Conservation (phyloP, 805 yeast genomes). For the Yarrowia sp. region DNA sequence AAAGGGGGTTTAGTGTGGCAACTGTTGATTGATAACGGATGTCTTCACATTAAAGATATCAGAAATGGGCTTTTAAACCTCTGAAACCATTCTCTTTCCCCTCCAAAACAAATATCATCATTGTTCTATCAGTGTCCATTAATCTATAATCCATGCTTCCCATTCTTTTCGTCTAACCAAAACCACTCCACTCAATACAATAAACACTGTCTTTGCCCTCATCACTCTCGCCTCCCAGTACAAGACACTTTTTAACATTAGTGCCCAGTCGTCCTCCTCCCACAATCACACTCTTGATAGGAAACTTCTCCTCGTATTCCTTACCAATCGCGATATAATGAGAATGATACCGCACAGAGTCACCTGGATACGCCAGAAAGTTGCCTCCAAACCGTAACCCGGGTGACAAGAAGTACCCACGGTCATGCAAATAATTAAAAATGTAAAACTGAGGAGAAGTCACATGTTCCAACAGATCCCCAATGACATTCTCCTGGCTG, state of each 20-base stretch:
- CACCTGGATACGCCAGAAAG: conserved; percentile 91
- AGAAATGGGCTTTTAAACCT: too few relatives aligned
- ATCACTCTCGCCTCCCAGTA: conserved; percentile 43
- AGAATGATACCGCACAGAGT: conserved; percentile 85
- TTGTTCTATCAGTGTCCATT: too few relatives aligned
- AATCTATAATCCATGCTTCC: not conserved
- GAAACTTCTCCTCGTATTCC: conserved; percentile 51
- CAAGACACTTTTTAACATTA: conserved; percentile 83
- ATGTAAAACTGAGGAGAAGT: conserved; percentile 36
- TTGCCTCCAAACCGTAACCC: conserved; percentile 91
- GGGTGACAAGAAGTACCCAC: conserved; percentile 63
- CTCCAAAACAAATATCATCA: too few relatives aligned
- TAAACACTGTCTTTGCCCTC: conserved; percentile 44
- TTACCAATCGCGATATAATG: conserved; percentile 67
- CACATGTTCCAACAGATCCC: not conserved
- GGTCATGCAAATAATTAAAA: conserved; percentile 45
- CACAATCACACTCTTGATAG: conserved; percentile 54
- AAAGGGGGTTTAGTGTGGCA: too few relatives aligned
- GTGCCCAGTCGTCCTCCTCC: conserved; percentile 92
- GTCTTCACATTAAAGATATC: too few relatives aligned
- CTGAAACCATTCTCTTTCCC: too few relatives aligned
- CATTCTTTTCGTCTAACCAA: conserved; percentile 52
- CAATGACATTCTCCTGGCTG: not conserved
- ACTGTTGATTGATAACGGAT: too few relatives aligned
- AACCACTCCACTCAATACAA: conserved; percentile 95